Evolutionary conservation across 2,329 filamentous ascomycete species (phyloP), one percentile per base, ranked within the genome.

Genomic region (Penicillium sp.): DNA sequence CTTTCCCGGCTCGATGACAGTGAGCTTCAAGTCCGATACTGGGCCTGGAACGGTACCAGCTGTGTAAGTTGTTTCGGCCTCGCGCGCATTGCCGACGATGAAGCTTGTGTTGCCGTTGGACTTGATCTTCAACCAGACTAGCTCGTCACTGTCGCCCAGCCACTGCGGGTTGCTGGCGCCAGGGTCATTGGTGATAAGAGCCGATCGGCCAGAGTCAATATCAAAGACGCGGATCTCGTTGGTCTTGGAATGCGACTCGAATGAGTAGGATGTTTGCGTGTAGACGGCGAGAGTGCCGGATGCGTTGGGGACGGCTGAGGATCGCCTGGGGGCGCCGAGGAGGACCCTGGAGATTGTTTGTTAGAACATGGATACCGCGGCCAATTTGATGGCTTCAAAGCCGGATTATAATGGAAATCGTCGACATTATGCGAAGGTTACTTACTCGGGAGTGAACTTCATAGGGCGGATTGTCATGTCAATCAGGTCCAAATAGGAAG

Each of bases 231-330:
- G 75, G 48, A 82, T 78, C 61, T 82, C 80, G 49, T 74, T 77
- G 35, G 73, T 79, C 62, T 79, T 79, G 39, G 75, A 74, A 64
- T 82, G 80, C 0, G 77, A 78, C 34, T 81, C 78, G 64, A 82
- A 82, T 22, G 79, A 81, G 62, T 82, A 82, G n/a, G 75, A 73
- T 1, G 79, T 79, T 55, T 81, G 78, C 8, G 77, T 81, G 66
- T 80, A 82, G 11, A 81, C 73, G 5, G 78, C 76, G 31, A 81
- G 73, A 14, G 75, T 81, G n/a, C 80, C 80, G 25, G 76, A 70
- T 1, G 78, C 68, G 64, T 80, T 81, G 31, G 80, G 79, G 53
- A 75, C 64, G 42, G 76, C 79, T 42, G 77, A 70, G 37, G 78
- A 80, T 61, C 80, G 73, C 60, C 80, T 73, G 35, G 80, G 80